phyloP scores from a whole-genome alignment of 805 yeast species.

The Candida incommunis region DNA sequence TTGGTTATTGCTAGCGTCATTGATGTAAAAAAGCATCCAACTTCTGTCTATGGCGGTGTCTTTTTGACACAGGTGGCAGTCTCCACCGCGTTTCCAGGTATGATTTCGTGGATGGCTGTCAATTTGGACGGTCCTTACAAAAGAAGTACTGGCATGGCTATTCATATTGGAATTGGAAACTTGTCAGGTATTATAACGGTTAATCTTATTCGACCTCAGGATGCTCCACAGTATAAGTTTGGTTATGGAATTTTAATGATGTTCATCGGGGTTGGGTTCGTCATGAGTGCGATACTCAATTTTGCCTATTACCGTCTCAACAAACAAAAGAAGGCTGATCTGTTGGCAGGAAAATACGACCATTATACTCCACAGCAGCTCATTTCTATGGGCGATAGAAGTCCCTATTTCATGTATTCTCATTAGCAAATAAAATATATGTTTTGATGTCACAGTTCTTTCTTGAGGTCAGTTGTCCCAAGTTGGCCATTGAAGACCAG shows the following conservation, averaged over 20 bases:
- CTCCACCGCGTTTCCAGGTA: constrained; percentile 43
- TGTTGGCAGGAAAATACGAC: constrained; percentile 22
- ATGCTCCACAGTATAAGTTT: constrained; percentile 38
- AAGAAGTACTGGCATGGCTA: constrained; percentile 37
- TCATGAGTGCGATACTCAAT: constrained; percentile 15
- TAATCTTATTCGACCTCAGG: constrained; percentile 35
- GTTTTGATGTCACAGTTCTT: constrained; percentile 4
- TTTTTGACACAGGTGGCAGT: constrained; percentile 40
- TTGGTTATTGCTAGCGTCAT: constrained; percentile 32
- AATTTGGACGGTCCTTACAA: constrained; percentile 43
- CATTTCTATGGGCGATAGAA: constrained; percentile 28
- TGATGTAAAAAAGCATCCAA: constrained; percentile 23
- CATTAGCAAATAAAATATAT: too few relatives aligned
- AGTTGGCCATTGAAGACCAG: background rate
- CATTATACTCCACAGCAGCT: constrained; percentile 18
- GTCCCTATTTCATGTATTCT: constrained; percentile 25
- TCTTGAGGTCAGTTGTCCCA: too few relatives aligned
- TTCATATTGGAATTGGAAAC: constrained; percentile 50
- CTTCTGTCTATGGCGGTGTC: constrained; percentile 40
- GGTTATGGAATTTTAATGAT: constrained; percentile 38
- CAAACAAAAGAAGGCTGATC: constrained; percentile 14
- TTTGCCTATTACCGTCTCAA: constrained; percentile 15
- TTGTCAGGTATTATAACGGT: constrained; percentile 49
- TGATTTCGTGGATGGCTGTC: constrained; percentile 45
- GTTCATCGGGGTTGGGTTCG: constrained; percentile 23